A percentile compares a stretch with the other conserved stretches of the same genome.
Evolutionary conservation across 2,329 filamentous ascomycete species (phyloP).

Genomic region (Beauveria australis): DNA sequence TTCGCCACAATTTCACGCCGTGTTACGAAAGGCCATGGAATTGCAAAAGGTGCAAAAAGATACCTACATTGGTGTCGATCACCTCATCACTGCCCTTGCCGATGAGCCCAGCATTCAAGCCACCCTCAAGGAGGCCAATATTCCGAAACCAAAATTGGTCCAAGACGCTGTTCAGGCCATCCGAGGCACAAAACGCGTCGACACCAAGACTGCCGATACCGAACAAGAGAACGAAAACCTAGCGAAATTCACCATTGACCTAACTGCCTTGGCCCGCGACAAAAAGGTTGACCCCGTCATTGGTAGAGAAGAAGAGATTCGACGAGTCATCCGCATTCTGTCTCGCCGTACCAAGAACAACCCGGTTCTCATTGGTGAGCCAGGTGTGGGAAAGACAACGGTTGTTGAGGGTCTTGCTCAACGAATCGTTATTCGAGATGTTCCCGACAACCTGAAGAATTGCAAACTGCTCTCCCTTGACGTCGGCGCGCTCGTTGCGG

Average conservation of each 20-base stretch:
- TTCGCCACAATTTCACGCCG: slow-evolving; percentile 70
- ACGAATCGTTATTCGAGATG: slow-evolving; percentile 92
- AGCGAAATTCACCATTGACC: slow-evolving; percentile 97
- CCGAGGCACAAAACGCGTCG: slow-evolving; percentile 84
- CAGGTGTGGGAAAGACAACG: slow-evolving; percentile 96
- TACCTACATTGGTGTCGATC: slow-evolving; percentile 87
- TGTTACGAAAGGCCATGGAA: slow-evolving; percentile 78
- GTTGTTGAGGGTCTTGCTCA: slow-evolving; percentile 94
- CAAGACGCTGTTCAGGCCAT: slow-evolving; percentile 88
- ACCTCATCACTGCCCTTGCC: slow-evolving; percentile 76
- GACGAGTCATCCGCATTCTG: slow-evolving; percentile 83
- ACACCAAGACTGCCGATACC: slow-evolving; percentile 90
- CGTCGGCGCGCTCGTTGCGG: slow-evolving; percentile 88
- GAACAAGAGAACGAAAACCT: slow-evolving; percentile 92
- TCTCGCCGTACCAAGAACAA: slow-evolving; percentile 97
- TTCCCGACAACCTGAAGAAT: slow-evolving; percentile 87
- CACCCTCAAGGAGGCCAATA: slow-evolving; percentile 74
- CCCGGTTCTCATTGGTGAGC: slow-evolving; percentile 93
- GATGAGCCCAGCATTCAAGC: slow-evolving; percentile 70
- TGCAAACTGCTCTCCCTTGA: slow-evolving; percentile 94
- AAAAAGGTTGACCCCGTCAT: slow-evolving; percentile 98
- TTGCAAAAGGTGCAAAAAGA: slow-evolving; percentile 97
- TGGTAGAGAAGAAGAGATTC: slow-evolving; percentile 90
- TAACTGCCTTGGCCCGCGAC: slow-evolving; percentile 92
- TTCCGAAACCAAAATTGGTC: slow-evolving; percentile 84